These are phyloP conservation scores for Mycena galopus DNA, from an alignment of 768 basidiomycete genomes.

Conservation along the genomic window DNA sequence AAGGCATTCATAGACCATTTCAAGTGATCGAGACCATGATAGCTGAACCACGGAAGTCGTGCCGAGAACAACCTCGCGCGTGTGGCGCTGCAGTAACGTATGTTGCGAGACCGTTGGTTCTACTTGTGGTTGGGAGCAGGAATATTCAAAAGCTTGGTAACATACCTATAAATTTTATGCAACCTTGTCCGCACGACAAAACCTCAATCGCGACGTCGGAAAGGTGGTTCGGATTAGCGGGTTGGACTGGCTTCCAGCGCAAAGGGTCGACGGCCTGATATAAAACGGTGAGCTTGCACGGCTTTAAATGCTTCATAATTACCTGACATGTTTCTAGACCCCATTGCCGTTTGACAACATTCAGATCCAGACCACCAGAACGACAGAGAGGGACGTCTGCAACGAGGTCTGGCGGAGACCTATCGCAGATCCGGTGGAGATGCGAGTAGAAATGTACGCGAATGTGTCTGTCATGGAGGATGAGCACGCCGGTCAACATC, in stretches of 20 bases:
- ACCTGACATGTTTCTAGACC: slow-evolving; percentile 34
- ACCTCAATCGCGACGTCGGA: slow-evolving; percentile 32
- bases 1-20: slow-evolving; percentile 18
- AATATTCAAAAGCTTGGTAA: background rate
- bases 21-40: background rate
- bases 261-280: slow-evolving; percentile 33
- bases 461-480: slow-evolving; percentile 20
- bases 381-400: slow-evolving; percentile 33
- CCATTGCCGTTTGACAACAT: slow-evolving; percentile 25
- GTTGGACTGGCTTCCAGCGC: slow-evolving; percentile 35
- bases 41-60: slow-evolving; percentile 10
- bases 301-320: background rate
- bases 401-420: slow-evolving; percentile 26
- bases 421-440: slow-evolving; percentile 29
- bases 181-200: slow-evolving; percentile 24
- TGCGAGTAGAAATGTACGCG: slow-evolving; percentile 33
- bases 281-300: background rate
- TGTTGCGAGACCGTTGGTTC: slow-evolving; percentile 32
- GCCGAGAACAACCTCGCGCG: slow-evolving; percentile 18
- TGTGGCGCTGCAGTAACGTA: slow-evolving; percentile 32
- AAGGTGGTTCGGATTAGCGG: slow-evolving; percentile 25
- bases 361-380: slow-evolving; percentile 32
- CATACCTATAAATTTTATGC: slow-evolving; percentile 34
- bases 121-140: background rate
- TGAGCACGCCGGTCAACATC: background rate